Evolutionary conservation across 768 basidiomycete genomes (phyloP).

Genomic region (Podaxis rugospora): DNA sequence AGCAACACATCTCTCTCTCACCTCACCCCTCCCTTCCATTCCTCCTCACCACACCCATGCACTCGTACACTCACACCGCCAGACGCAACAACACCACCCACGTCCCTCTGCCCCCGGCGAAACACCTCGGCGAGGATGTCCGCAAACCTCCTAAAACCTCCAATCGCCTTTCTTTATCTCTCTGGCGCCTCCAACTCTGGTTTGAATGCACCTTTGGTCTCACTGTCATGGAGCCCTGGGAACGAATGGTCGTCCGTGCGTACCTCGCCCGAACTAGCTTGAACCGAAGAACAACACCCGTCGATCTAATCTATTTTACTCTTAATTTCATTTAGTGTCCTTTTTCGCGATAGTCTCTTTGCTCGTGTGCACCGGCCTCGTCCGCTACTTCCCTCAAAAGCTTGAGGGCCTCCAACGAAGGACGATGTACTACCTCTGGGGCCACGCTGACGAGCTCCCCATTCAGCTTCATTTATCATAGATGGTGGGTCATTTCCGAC

Average conservation of each 20-base stretch:
- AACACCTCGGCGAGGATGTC: conserved; percentile 6
- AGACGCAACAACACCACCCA: background rate
- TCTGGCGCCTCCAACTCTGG: conserved; percentile 47
- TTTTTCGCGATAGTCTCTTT: conserved; percentile 34
- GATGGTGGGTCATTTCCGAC: background rate
- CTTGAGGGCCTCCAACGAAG: conserved; percentile 37
- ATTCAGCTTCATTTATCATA: conserved; percentile 1
- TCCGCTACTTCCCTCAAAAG: conserved; percentile 44
- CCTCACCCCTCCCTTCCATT: background rate
- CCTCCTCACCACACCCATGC: background rate
- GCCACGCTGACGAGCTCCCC: conserved; percentile 32
- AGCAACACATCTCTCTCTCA: background rate
- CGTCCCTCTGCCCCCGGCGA: background rate
- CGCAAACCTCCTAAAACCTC: conserved; percentile 3
- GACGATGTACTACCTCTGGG: conserved; percentile 46
- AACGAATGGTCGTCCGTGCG: conserved; percentile 43
- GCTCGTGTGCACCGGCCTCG: conserved; percentile 35
- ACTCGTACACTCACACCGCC: background rate
- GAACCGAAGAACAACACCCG: background rate
- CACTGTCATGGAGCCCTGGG: conserved; percentile 51
- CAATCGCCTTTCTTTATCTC: conserved; percentile 20
- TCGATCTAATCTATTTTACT: background rate
- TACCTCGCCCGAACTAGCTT: background rate
- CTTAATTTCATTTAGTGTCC: conserved; percentile 27
- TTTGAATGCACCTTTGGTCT: conserved; percentile 51